Base-by-base conservation (phyloP, 257 asterid genomes). In the Verbascum thapsus region DNA sequence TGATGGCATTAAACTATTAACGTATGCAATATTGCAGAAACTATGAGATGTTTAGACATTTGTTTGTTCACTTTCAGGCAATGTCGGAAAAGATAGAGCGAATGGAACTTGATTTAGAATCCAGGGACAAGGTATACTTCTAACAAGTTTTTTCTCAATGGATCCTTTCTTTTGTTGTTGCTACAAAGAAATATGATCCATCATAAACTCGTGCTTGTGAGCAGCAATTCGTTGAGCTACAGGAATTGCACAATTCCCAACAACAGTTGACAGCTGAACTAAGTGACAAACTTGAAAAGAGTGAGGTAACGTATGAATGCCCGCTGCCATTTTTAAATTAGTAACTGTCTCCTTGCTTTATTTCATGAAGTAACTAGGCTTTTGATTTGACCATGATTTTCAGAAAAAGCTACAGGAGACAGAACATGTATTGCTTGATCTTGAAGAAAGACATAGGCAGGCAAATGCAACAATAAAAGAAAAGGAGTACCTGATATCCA, bases 71-170 rank as follows among this genome's bases (percentile, higher is more conserved):
- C 42, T 42, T 53, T 64, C 79, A 94, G 99, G 96, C 95, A 43
- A 94, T 94, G 98, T 63, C 96, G 3, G 98, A 94, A 73, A 94
- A 88, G 81, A 81, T 94, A 75, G 98, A 88, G 73, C 88, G 84
- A 7, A 83, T 94, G 99, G 99, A 94, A 71, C 94, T 90, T 57
- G 95, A 84, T 70, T 72, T 82, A 10, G 99, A 85, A 58, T 84
- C 94, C 76, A 84, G 87, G 77, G 99, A 94, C 78, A 94, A 90
- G 99, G 99, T 90, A 81, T 20, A 47, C 52, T 78, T 63, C 43
- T 32, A 55, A 45, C 34, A 18, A 58, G 3, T 19, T 38, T 53
- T 16, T 45, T 63, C 53, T 61, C 43, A 41, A 15, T 58, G 54
- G 47, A 61, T 56, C 45, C 53, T 57, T 49, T 44, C 13, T 10